Base-by-base conservation (phyloP, 2,329 filamentous ascomycete genomes). In the Aureobasidium uvarum region DNA sequence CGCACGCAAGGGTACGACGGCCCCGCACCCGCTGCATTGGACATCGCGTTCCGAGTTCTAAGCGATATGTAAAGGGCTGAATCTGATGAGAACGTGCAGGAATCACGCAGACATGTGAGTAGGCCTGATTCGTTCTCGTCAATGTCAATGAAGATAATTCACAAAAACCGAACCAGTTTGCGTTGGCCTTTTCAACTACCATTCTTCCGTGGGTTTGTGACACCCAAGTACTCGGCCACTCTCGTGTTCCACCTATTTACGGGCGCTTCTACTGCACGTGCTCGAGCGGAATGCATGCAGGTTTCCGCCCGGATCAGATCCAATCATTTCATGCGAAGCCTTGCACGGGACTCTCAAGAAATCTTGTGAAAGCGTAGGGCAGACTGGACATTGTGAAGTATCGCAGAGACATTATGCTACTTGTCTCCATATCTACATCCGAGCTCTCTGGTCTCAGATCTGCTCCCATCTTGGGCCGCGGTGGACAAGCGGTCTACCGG, bases 11-110 rank as follows among this genome's bases (percentile, higher is more conserved):
- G 41, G 39, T 31, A 43, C 36, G 33, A n/a, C 58, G 58, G 58
- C 58, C 46, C 58, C 58, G 45, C 58, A 62, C 45, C 58, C 41
- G 56, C 56, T 62, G 58, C 58, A 51, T 51, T 25, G 43, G 18
- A 51, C 33, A 50, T 62, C 58, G 16, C 55, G 25, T 48, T 4
- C 38, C 38, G 54, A 58, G 5, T 45, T 20, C 13, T 23, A 60
- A 60, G 41, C 58, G 56, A 51, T 28, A 13, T 48, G 20, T 3
- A 18, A 33, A 38, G 28, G 33, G 14, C 18, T 51, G 58, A 23
- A 48, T 16, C 28, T 23, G 43, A 23, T 33, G 20, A 45, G 23
- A 13, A 28, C 56, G 18, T 7, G 33, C 41, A 48, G 41, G 5
- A 36, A 48, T 28, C 38, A 59, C 20, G 41, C 28, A 45, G 28